Percentiles rank a stretch among this genome's conserved stretches.
Conservation (phyloP, 495 filamentous ascomycete species). For the Mytilinidion resinicola region DNA sequence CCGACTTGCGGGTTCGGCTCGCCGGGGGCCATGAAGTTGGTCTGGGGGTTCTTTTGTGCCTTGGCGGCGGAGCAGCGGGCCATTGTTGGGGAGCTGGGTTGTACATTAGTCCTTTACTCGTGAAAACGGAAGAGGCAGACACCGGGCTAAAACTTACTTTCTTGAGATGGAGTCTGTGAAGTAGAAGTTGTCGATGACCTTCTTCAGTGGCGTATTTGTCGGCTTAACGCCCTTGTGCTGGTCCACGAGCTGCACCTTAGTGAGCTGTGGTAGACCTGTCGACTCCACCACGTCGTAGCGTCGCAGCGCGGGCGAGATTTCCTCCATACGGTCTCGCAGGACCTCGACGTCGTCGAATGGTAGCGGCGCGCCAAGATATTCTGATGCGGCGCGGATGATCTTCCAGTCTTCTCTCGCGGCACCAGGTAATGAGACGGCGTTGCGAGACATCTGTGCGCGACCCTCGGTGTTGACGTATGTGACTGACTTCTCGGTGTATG, state of each 20-base stretch:
- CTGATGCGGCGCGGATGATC: conserved; percentile 84
- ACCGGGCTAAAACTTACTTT: conserved; percentile 53
- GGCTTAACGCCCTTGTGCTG: conserved; percentile 81
- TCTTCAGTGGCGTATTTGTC: conserved; percentile 62
- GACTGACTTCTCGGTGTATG: conserved; percentile 95
- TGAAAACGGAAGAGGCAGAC: background rate
- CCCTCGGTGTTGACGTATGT: conserved; percentile 98
- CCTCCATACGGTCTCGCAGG: conserved; percentile 86
- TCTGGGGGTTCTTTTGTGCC: conserved; percentile 59
- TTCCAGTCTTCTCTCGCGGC: conserved; percentile 96
- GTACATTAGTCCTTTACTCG: conserved; percentile 30
- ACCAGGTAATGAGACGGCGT: conserved; percentile 76
- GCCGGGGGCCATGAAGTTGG: conserved; percentile 82
- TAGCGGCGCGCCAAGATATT: conserved; percentile 80
- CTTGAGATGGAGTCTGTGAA: conserved; percentile 95
- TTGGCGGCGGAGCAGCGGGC: conserved; percentile 88
- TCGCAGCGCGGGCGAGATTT: conserved; percentile 82
- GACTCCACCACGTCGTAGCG: conserved; percentile 87
- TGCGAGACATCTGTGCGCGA: conserved; percentile 84
- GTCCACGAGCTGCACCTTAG: conserved; percentile 88
- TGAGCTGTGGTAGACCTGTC: conserved; percentile 59
- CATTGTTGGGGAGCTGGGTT: conserved; percentile 84
- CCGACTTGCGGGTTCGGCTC: conserved; percentile 32
- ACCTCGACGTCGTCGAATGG: conserved; percentile 88
- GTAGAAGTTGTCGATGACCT: conserved; percentile 89